Conservation (phyloP, 352 stramenopile species). For the Phytophthora palmivora region DNA sequence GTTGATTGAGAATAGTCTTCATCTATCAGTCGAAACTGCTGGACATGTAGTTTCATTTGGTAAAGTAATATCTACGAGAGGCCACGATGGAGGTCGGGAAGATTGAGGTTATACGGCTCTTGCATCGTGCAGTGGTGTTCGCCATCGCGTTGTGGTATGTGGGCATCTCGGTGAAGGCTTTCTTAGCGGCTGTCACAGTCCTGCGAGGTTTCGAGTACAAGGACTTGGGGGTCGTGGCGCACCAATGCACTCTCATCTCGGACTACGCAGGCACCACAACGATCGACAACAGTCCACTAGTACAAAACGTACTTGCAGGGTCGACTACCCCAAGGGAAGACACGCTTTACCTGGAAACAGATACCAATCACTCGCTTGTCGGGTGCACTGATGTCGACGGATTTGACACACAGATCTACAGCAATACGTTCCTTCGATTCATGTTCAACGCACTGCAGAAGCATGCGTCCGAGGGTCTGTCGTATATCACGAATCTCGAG, state of each 20-base stretch:
- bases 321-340: slow-evolving; percentile 28
- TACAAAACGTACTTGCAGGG: slow-evolving; percentile 24
- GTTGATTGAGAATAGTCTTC: too few species aligned
- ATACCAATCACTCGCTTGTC: slow-evolving; percentile 11
- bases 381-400: slow-evolving; percentile 5
- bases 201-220: slow-evolving; percentile 29
- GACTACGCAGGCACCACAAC: slow-evolving; percentile 21
- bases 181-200: slow-evolving; percentile 18
- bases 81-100: background rate
- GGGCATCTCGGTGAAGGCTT: slow-evolving; percentile 22
- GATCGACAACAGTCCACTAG: slow-evolving; percentile 31
- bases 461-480: slow-evolving; percentile 33
- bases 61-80: background rate
- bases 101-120: slow-evolving; percentile 9
- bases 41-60: too few species aligned
- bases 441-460: slow-evolving; percentile 27
- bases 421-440: slow-evolving; percentile 28
- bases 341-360: slow-evolving; percentile 39
- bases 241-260: slow-evolving; percentile 22
- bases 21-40: too few species aligned
- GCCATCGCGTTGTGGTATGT: slow-evolving; percentile 30
- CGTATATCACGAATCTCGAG: slow-evolving; percentile 24
- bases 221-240: slow-evolving; percentile 13
- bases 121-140: slow-evolving; percentile 25
- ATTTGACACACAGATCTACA: slow-evolving; percentile 34